A percentile compares a stretch with the other conserved stretches of the same genome.
Evolutionary conservation across 139 green algal species (phyloP).

Genomic region (Bryopsis sp.): DNA sequence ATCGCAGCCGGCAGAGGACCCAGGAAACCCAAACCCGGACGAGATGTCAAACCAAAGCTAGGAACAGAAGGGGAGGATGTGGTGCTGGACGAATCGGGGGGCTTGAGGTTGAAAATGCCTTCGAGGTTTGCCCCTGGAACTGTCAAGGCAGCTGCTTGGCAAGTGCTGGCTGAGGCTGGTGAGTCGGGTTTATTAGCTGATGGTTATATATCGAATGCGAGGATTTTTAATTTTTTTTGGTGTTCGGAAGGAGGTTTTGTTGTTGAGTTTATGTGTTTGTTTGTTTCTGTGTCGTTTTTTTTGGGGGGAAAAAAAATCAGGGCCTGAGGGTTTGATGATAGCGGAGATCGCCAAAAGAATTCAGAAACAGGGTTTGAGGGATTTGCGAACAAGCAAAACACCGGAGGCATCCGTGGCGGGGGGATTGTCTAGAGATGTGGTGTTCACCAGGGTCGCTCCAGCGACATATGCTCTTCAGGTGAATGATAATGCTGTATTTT

Average conservation of each 20-base stretch:
- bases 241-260: too few species aligned
- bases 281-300: too few species aligned
- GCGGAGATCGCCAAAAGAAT: conserved; percentile 67
- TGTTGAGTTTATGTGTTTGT: too few species aligned
- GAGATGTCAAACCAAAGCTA: conserved; percentile 34
- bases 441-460: conserved; percentile 67
- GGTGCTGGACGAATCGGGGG: conserved; percentile 28
- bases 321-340: conserved; percentile 55
- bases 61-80: conserved; percentile 65
- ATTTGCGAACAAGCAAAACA: conserved; percentile 54
- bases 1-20: conserved; percentile 36
- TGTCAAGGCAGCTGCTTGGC: conserved; percentile 79
- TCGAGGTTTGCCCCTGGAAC: conserved; percentile 46
- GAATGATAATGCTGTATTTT: too few species aligned
- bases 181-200: too few species aligned
- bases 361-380: conserved; percentile 57
- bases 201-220: too few species aligned
- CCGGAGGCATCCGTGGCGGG: conserved; percentile 54
- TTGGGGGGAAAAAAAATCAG: too few species aligned
- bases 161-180: conserved; percentile 60
- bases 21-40: conserved; percentile 17
- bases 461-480: conserved; percentile 64
- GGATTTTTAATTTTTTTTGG: too few species aligned
- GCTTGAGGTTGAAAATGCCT: conserved; percentile 58
- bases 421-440: conserved; percentile 60